These are phyloP conservation scores for Myriosclerotinia duriaeana DNA, from an alignment of 2,329 filamentous ascomycete genomes.

Conservation along the genomic window DNA sequence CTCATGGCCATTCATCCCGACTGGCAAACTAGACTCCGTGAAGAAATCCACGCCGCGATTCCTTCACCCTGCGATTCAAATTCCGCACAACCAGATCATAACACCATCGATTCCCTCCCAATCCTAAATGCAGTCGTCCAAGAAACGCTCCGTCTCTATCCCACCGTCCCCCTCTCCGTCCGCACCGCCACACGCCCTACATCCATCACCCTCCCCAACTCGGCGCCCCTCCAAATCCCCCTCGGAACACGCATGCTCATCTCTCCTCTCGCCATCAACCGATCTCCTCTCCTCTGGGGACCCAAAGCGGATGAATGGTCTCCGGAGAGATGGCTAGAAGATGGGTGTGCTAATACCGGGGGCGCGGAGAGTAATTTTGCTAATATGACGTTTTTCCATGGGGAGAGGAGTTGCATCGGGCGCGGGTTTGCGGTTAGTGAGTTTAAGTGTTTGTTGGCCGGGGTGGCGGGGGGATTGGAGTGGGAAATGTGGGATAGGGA, in stretches of 20 bases:
- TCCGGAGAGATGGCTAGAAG: conserved; percentile 56
- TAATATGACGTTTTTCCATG: conserved; percentile 80
- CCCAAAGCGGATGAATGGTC: conserved; percentile 58
- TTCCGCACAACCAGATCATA: conserved; percentile 42
- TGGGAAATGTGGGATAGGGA: conserved; percentile 40
- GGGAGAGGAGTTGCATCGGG: conserved; percentile 81
- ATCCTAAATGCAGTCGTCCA: conserved; percentile 66
- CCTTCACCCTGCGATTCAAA: conserved; percentile 40
- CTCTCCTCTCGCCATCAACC: conserved; percentile 57
- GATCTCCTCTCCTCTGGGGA: conserved; percentile 58
- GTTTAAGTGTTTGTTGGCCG: conserved; percentile 46
- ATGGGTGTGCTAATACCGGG: conserved; percentile 48
- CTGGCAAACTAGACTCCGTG: conserved; percentile 57
- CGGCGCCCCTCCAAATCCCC: conserved; percentile 57
- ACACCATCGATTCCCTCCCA: conserved; percentile 60
- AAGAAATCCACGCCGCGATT: conserved; percentile 53
- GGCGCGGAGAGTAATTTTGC: conserved; percentile 74
- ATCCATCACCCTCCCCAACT: conserved; percentile 55
- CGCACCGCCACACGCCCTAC: conserved; percentile 59
- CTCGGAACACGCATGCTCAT: conserved; percentile 57
- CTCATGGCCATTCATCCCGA: conserved; percentile 56
- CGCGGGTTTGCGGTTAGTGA: conserved; percentile 77
- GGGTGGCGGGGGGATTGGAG: conserved; percentile 2
- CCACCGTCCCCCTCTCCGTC: conserved; percentile 64
- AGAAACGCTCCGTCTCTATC: conserved; percentile 66